Evolutionary conservation across 495 filamentous ascomycete genomes (phyloP), one percentile per base, ranked within the genome.

Genomic region (Penicillium lagena): DNA sequence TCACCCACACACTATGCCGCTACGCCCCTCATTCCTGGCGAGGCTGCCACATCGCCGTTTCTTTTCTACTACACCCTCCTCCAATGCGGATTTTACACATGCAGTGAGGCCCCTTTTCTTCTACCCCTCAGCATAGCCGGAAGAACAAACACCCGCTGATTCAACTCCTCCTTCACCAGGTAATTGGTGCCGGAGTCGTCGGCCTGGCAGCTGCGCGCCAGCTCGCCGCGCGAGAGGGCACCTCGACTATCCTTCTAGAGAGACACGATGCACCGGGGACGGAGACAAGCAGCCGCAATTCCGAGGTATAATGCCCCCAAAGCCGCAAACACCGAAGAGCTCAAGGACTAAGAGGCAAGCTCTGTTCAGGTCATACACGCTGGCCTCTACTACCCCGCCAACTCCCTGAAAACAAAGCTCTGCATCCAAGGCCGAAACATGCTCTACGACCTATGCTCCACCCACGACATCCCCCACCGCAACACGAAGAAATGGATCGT

Each of bases 401-500:
- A 62, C 32, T 82, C 81, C 1, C 79, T 96, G 12, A 98, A 98
- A 64, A 89, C 93, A 0, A 62, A 63, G 1, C 81, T 98, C 40
- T 98, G 93, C 66, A 74, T 96, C 54, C 56, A 63, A 36, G 93
- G 93, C 45, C 79, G 80, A 40, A 54, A 82, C 34, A 70, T 87
- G 65, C 70, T 98, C 51, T 98, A 98, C 67, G 72, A 73, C 9
- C 79, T 90, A 39, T 96, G 91, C 73, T 56, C 67, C 1, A 61
- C 67, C 13, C 66, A 86, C 56, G 50, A 58, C 33, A 85, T 97
- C 41, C 83, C 85, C 0, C 76, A 90, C 68, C 70, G 70, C 46
- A 84, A 83, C 58, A 82, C 77, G 13, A 89, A 89, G 36, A 98
- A 98, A 73, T 96, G 94, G 89, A 83, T 98, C 52, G 83, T 98